Percentiles rank a stretch among this genome's conserved stretches.
Evolutionary conservation across 257 asterid genomes (phyloP).

Genomic region (Nicotiana paniculata): DNA sequence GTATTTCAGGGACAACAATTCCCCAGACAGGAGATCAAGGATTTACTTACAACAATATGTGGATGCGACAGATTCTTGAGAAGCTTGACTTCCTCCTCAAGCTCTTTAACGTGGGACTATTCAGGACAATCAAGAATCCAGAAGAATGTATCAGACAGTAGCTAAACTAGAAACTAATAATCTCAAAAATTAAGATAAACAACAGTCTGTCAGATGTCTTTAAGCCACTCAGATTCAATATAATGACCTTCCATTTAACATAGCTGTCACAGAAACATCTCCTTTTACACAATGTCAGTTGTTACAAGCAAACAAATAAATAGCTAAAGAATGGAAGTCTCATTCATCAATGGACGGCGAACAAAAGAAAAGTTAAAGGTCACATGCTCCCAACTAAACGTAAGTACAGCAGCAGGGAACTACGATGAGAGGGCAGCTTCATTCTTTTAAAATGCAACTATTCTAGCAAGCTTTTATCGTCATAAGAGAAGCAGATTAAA

Average conservation of each 20-base stretch:
- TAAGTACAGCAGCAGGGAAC: neutral
- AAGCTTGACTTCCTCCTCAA: conserved; percentile 90
- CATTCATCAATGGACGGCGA: neutral
- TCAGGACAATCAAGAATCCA: neutral
- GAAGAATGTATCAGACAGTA: conserved; percentile 4
- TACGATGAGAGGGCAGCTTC: neutral
- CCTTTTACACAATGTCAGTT: neutral
- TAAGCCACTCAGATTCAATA: neutral
- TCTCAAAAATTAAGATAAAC: neutral
- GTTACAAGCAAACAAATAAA: neutral
- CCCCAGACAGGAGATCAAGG: neutral
- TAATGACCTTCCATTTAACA: neutral
- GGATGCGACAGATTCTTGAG: conserved; percentile 93
- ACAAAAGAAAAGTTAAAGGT: neutral
- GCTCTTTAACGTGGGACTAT: conserved; percentile 86
- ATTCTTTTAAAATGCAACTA: neutral
- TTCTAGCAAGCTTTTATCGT: neutral
- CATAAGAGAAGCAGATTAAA: neutral
- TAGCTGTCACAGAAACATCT: neutral
- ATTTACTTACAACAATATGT: conserved; percentile 78
- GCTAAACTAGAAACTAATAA: neutral
- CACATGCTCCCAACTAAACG: neutral
- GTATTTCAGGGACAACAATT: neutral
- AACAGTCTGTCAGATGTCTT: neutral
- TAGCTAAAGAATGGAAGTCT: neutral